phyloP scores from a whole-genome alignment of 179 eudicot genomes.

The Gypsophila paniculata region DNA sequence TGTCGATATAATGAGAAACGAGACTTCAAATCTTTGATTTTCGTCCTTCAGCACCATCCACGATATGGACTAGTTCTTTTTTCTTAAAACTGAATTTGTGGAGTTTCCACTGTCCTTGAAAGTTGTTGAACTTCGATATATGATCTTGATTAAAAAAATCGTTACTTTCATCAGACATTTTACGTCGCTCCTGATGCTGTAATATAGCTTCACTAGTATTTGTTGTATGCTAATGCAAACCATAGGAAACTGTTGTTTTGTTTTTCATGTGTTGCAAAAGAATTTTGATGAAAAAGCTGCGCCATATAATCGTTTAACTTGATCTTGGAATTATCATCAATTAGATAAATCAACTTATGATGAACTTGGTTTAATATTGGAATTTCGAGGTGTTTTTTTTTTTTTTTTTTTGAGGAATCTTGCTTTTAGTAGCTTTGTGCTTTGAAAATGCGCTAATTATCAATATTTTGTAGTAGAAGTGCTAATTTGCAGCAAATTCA shows the following conservation, averaged over 20 bases:
- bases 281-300: background rate
- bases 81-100: background rate
- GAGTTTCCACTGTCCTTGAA: background rate
- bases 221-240: too few relatives aligned
- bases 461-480: too few relatives aligned
- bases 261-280: background rate
- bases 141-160: background rate
- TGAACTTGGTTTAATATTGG: background rate
- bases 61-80: background rate
- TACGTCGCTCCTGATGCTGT: background rate
- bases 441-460: too few relatives aligned
- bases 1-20: background rate
- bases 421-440: too few relatives aligned
- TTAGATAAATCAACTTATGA: background rate
- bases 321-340: too few relatives aligned
- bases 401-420: background rate
- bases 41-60: background rate
- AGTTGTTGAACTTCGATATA: background rate
- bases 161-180: background rate
- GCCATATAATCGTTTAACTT: background rate
- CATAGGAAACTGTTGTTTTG: too few relatives aligned
- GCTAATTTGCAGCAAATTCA: too few relatives aligned
- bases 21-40: background rate
- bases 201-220: too few relatives aligned
- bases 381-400: too few relatives aligned